phyloP scores from a whole-genome alignment of 2,329 filamentous ascomycete species.

The Mariannaea elegans region DNA sequence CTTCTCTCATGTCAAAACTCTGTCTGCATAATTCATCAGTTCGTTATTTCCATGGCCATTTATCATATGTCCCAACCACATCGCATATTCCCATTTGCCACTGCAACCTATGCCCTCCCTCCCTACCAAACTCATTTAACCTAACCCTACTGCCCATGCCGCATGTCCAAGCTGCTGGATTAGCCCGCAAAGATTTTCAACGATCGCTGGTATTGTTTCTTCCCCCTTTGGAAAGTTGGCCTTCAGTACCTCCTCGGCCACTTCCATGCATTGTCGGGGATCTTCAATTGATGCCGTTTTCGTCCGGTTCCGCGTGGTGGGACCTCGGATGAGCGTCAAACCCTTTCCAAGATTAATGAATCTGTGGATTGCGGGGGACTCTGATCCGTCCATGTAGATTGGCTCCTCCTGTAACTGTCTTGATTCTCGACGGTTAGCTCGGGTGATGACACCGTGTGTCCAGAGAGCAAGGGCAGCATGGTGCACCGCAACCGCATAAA shows the following conservation, averaged over 20 bases:
- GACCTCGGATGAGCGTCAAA: slow-evolving; percentile 57
- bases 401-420: slow-evolving; percentile 47
- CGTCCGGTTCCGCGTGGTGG: slow-evolving; percentile 39
- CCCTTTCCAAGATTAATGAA: slow-evolving; percentile 67
- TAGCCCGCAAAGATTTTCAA: slow-evolving; percentile 72
- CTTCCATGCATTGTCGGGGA: slow-evolving; percentile 65
- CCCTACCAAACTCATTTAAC: too few relatives aligned
- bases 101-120: too few relatives aligned
- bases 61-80: neutral
- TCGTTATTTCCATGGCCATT: neutral
- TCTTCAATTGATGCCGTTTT: slow-evolving; percentile 59
- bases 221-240: slow-evolving; percentile 58
- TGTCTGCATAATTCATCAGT: neutral
- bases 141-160: slow-evolving; percentile 50
- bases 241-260: slow-evolving; percentile 64
- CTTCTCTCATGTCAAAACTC: too few relatives aligned
- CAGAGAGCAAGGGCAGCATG: slow-evolving; percentile 75
- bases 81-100: too few relatives aligned
- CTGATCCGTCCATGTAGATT: slow-evolving; percentile 65
- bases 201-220: slow-evolving; percentile 64
- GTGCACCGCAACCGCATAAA: slow-evolving; percentile 74
- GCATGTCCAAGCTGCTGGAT: slow-evolving; percentile 68
- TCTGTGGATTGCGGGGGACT: slow-evolving; percentile 61
- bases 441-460: slow-evolving; percentile 70
- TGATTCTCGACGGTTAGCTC: slow-evolving; percentile 48